A percentile compares a stretch with the other conserved stretches of the same genome.
phyloP scores from a whole-genome alignment of 371 early-diverging fungal species.

The Mortierella sp. region DNA sequence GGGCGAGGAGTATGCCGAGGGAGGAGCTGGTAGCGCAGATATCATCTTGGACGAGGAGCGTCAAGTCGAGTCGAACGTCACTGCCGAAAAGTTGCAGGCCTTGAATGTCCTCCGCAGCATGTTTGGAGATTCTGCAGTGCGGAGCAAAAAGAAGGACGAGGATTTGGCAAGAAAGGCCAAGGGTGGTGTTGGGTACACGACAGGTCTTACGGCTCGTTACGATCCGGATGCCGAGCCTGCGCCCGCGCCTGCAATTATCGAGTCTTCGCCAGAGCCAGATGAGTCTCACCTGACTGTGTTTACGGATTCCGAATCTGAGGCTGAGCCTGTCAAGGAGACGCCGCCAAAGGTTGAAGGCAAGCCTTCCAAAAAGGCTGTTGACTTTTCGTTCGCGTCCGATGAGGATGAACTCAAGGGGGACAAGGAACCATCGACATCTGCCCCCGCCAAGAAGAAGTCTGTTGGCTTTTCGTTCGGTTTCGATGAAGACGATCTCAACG shows the following conservation, averaged over 20 bases:
- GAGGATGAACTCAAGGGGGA: slow-evolving; percentile 18
- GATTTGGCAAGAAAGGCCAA: slow-evolving; percentile 34
- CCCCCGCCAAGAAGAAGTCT: slow-evolving; percentile 42
- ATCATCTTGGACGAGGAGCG: slow-evolving; percentile 68
- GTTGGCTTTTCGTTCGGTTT: slow-evolving; percentile 53
- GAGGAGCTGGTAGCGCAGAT: slow-evolving; percentile 13
- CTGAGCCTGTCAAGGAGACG: background rate
- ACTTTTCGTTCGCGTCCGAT: slow-evolving; percentile 44
- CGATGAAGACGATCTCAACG: slow-evolving; percentile 27
- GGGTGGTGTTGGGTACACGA: slow-evolving; percentile 44
- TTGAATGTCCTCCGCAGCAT: slow-evolving; percentile 69
- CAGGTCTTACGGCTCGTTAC: slow-evolving; percentile 63
- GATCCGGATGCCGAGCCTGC: slow-evolving; percentile 71
- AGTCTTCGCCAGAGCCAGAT: background rate
- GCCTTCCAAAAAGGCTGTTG: slow-evolving; percentile 36
- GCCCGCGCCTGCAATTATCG: slow-evolving; percentile 20
- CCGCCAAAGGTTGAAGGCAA: slow-evolving; percentile 16
- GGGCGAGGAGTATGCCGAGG: slow-evolving; percentile 23
- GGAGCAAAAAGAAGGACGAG: slow-evolving; percentile 58
- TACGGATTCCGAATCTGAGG: slow-evolving; percentile 25
- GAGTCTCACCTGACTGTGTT: background rate
- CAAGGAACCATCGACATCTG: background rate
- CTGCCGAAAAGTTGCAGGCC: slow-evolving; percentile 60
- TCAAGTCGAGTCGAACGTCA: slow-evolving; percentile 43
- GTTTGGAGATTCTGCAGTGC: slow-evolving; percentile 67